A percentile compares a stretch with the other conserved stretches of the same genome.
Evolutionary conservation across 768 basidiomycete genomes (phyloP).

Genomic region (Trichaptum fuscoviolaceum): DNA sequence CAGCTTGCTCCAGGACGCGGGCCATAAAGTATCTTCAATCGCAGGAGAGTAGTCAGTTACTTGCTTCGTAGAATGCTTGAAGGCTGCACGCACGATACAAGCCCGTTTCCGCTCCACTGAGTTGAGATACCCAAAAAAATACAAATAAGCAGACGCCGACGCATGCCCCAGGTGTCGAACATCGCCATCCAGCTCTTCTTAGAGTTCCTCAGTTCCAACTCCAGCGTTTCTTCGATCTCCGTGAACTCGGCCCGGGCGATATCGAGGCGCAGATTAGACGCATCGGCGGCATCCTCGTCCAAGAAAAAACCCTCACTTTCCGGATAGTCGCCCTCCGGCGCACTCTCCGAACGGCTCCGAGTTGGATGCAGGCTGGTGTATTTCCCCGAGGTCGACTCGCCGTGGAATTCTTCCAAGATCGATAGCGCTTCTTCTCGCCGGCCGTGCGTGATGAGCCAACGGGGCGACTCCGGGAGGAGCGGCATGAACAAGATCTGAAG

Average conservation of each 20-base stretch:
- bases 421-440: constrained; percentile 38
- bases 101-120: constrained; percentile 61
- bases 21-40: constrained; percentile 43
- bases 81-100: constrained; percentile 38
- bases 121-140: constrained; percentile 51
- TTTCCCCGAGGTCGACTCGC: constrained; percentile 26
- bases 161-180: constrained; percentile 45
- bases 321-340: constrained; percentile 30
- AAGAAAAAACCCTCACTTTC: not conserved
- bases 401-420: constrained; percentile 45
- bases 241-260: constrained; percentile 55
- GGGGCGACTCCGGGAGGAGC: constrained; percentile 29
- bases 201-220: constrained; percentile 43
- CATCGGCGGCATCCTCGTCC: constrained; percentile 19
- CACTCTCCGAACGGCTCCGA: not conserved
- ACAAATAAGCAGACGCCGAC: constrained; percentile 43
- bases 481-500: constrained; percentile 52
- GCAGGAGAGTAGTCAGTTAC: not conserved
- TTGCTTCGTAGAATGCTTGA: not conserved
- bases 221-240: constrained; percentile 51
- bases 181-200: constrained; percentile 45
- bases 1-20: constrained; percentile 49
- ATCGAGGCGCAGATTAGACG: constrained; percentile 22
- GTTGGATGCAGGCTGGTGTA: not conserved
- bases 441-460: constrained; percentile 51